A percentile compares a stretch with the other conserved stretches of the same genome.
Conservation (phyloP, 768 basidiomycete species). For the Mycena belliarum region DNA sequence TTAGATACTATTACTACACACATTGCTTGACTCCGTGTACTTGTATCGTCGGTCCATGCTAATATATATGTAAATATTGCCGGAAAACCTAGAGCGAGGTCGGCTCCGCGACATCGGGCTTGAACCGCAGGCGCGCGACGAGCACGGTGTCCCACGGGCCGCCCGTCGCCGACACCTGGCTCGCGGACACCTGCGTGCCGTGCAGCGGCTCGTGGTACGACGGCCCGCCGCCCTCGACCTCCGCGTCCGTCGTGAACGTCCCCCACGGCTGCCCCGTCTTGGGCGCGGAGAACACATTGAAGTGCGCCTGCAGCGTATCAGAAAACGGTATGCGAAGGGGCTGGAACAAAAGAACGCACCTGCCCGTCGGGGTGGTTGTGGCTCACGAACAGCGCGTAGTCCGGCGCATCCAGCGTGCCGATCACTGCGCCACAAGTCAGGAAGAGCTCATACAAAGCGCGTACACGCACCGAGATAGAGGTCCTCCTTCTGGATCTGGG, state of each 20-base stretch:
- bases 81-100: constrained; percentile 34
- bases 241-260: constrained; percentile 46
- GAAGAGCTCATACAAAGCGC: neutral
- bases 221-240: constrained; percentile 36
- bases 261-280: constrained; percentile 57
- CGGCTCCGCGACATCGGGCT: constrained; percentile 44
- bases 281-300: constrained; percentile 52
- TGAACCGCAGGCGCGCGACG: constrained; percentile 53
- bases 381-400: constrained; percentile 77
- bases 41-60: no score
- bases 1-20: no score
- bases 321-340: no score
- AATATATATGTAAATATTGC: constrained; percentile 28
- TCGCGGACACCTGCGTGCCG: constrained; percentile 29
- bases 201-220: constrained; percentile 33
- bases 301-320: constrained; percentile 37
- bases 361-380: constrained; percentile 54
- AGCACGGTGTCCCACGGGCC: constrained; percentile 48
- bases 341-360: neutral
- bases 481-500: constrained; percentile 59
- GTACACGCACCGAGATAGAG: constrained; percentile 47
- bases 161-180: constrained; percentile 42
- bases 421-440: constrained; percentile 43
- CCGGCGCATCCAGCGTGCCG: constrained; percentile 68
- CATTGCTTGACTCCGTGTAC: no score